Base-by-base conservation (phyloP, 495 filamentous ascomycete species). In the Penicillium desertorum region DNA sequence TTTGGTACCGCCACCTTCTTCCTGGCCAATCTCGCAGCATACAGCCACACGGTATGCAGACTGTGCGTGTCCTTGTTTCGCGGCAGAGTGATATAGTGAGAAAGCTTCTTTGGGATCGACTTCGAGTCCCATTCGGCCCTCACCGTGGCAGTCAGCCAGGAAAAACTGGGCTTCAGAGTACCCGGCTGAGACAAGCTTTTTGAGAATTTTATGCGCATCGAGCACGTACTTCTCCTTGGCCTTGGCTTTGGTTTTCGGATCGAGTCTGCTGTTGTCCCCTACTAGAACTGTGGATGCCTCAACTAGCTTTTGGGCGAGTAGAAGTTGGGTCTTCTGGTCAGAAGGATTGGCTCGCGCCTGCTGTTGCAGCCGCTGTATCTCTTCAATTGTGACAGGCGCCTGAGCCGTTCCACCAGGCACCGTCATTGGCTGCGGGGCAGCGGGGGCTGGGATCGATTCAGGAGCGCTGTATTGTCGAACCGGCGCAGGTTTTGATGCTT, bases 21-120 rank as follows among this genome's bases (percentile, higher is more conserved):
- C 92, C 41, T 89, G 83, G n/a, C 94, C 94, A 52, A 98, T 88
- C 67, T 98, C 94, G 68, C 93, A 97, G 77, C 94, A 98, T 3
- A 98, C 95, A 37, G 94, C 94, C 8, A 93, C 94, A 50, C 94
- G 86, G 73, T 98, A 98, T 2, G 94, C 94, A 25, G 90, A 86
- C 36, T 90, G 85, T 1, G 86, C 83, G 70, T 98, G 91, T 29
- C 90, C 90, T 11, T 83, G 72, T 69, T 97, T 98, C 4, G 93
- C 94, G 16, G 93, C 92, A 4, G 91, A 90, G 69, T 96, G 93
- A 62, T 98, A 98, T 5, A 98, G 79, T 14, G 82, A 81, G 72
- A 96, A 98, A 0, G 94, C 94, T 72, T 96, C 90, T 63, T 92
- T 92, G 37, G 88, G 81, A 62, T 98, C 93, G 0, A 82, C 76